A percentile compares a stretch with the other conserved stretches of the same genome.
phyloP scores from a whole-genome alignment of 345 rosid species.

The Durio zibethinus region DNA sequence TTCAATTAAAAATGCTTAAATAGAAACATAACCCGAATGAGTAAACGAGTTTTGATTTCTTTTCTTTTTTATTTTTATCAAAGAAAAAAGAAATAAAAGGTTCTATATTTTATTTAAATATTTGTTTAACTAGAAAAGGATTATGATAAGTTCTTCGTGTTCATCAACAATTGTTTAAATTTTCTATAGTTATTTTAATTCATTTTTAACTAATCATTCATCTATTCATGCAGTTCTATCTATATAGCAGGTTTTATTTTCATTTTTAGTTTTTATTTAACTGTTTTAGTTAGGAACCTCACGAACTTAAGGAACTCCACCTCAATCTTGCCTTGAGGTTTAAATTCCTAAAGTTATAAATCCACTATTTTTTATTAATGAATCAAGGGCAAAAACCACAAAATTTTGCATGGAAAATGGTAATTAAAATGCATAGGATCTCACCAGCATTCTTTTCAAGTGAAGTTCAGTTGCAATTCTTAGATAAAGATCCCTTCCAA shows the following conservation, averaged over 20 bases:
- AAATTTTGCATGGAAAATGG: background rate
- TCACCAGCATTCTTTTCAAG: constrained; percentile 92
- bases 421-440: constrained; percentile 15
- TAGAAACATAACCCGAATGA: background rate
- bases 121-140: background rate
- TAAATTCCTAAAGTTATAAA: background rate
- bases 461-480: constrained; percentile 99
- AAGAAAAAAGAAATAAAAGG: background rate
- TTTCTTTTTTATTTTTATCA: background rate
- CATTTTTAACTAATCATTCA: background rate
- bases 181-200: background rate
- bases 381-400: background rate
- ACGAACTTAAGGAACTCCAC: background rate
- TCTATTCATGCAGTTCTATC: background rate
- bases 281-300: background rate
- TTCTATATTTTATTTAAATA: too few relatives aligned
- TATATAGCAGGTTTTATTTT: background rate
- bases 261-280: background rate
- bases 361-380: background rate
- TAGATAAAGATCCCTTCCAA: constrained; percentile 83
- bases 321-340: background rate
- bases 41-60: background rate
- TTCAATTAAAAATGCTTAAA: background rate
- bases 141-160: background rate
- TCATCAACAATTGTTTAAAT: background rate